A percentile compares a stretch with the other conserved stretches of the same genome.
Conservation (phyloP, 257 asterid species). For the Handroanthus guayacan region DNA sequence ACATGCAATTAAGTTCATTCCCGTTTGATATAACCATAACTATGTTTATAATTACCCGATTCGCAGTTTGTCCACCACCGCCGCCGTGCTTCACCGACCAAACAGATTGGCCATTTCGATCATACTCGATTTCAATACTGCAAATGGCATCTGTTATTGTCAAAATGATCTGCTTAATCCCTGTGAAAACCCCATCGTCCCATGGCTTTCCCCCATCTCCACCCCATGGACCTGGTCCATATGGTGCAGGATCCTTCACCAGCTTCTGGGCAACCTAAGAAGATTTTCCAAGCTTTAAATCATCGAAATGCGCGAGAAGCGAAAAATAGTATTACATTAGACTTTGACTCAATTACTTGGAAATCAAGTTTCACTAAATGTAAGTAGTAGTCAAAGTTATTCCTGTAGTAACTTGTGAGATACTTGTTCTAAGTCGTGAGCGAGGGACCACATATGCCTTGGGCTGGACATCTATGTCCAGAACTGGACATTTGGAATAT, state of each 20-base stretch:
- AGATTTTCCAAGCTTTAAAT: constrained; percentile 10
- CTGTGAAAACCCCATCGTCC: constrained; percentile 89
- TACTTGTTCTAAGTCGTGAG: too few species aligned
- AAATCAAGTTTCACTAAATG: too few species aligned
- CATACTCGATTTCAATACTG: constrained; percentile 77
- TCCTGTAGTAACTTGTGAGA: too few species aligned
- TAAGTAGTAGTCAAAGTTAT: too few species aligned
- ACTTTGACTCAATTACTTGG: too few species aligned
- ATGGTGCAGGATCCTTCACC: constrained; percentile 75
- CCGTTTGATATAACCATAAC: too few species aligned
- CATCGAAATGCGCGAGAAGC: background rate
- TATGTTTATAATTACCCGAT: constrained; percentile 48
- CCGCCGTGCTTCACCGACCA: constrained; percentile 90
- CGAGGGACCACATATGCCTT: too few species aligned
- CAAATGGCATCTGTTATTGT: constrained; percentile 62
- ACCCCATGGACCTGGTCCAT: constrained; percentile 94
- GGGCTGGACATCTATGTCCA: too few species aligned
- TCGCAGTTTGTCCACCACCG: constrained; percentile 51
- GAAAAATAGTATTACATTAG: too few species aligned
- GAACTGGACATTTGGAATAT: too few species aligned
- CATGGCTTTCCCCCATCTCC: constrained; percentile 88
- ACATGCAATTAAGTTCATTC: too few species aligned
- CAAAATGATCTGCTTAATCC: constrained; percentile 69
- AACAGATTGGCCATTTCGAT: constrained; percentile 84
- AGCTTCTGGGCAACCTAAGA: constrained; percentile 47